Evolutionary conservation across 2,329 filamentous ascomycete species (phyloP).

Genomic region (Sporothrix variecibatus): DNA sequence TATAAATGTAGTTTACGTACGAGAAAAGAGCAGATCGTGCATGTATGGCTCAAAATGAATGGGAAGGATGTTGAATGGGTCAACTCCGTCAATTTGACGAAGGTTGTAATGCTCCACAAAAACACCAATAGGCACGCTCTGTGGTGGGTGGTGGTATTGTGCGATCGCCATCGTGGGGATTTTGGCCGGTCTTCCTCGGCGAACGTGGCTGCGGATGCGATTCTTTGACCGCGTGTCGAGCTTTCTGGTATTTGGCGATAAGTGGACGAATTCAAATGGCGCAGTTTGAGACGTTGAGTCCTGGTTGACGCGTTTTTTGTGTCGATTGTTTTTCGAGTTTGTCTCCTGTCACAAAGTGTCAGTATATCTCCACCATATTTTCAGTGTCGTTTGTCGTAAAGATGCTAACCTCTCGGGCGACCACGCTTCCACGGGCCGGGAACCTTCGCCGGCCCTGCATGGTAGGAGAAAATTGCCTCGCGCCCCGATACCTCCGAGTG

Average conservation of each 20-base stretch:
- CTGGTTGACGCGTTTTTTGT: neutral
- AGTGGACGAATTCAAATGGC: constrained; percentile 23
- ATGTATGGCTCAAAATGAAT: constrained; percentile 23
- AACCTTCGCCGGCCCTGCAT: constrained; percentile 16
- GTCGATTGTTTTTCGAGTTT: neutral
- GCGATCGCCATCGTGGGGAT: neutral
- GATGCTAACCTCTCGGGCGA: constrained; percentile 19
- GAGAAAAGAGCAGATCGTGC: constrained; percentile 23
- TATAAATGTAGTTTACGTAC: neutral
- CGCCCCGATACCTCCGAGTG: neutral
- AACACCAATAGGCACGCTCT: neutral
- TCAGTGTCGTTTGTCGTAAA: neutral
- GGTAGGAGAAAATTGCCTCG: constrained; percentile 15
- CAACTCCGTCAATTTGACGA: constrained; percentile 23
- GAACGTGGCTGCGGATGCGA: constrained; percentile 18
- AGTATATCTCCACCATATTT: neutral
- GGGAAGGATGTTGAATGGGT: constrained; percentile 17
- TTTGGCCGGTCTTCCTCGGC: neutral
- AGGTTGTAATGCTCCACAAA: constrained; percentile 20
- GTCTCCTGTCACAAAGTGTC: neutral
- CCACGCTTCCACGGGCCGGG: constrained; percentile 25
- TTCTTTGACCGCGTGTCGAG: neutral
- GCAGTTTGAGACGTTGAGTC: neutral
- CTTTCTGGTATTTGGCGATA: neutral
- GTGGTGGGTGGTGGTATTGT: neutral